Evolutionary conservation across 495 filamentous ascomycete species (phyloP).

Genomic region (Ascobolus immersus): DNA sequence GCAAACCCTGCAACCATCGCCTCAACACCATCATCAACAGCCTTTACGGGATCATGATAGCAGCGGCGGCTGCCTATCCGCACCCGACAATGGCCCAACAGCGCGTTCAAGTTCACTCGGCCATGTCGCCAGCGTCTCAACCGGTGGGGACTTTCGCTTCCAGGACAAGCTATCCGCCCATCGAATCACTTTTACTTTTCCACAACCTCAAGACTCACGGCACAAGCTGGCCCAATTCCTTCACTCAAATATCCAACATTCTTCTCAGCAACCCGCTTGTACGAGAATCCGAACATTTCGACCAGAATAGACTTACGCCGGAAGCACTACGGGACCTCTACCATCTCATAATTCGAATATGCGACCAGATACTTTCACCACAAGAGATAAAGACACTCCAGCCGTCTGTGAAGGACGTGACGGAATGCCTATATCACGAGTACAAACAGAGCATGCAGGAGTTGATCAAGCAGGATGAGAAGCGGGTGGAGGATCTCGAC

Average conservation of each 20-base stretch:
- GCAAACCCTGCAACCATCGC: too few species aligned
- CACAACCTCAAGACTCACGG: slow-evolving; percentile 50
- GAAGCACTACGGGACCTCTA: slow-evolving; percentile 59
- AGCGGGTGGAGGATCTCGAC: slow-evolving; percentile 32
- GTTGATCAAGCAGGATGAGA: slow-evolving; percentile 53
- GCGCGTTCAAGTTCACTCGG: too few species aligned
- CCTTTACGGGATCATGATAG: too few species aligned
- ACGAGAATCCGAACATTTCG: slow-evolving; percentile 38
- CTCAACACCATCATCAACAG: too few species aligned
- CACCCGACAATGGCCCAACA: too few species aligned
- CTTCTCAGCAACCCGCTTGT: slow-evolving; percentile 46
- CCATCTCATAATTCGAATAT: slow-evolving; percentile 25
- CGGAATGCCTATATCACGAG: slow-evolving; percentile 43
- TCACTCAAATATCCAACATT: slow-evolving; percentile 44
- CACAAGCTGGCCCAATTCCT: slow-evolving; percentile 32
- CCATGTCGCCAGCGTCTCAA: too few species aligned
- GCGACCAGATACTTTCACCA: slow-evolving; percentile 6
- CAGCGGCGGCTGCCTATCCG: too few species aligned
- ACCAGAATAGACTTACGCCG: slow-evolving; percentile 45
- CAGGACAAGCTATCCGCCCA: slow-evolving; percentile 40
- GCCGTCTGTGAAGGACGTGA: slow-evolving; percentile 17
- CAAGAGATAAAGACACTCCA: not conserved
- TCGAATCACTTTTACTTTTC: slow-evolving; percentile 75
- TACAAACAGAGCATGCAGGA: slow-evolving; percentile 42
- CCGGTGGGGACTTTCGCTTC: too few species aligned